Percentiles rank a stretch among this genome's conserved stretches.
phyloP scores from a whole-genome alignment of 2,329 filamentous ascomycete species.

The Allantophomopsis cytisporea region DNA sequence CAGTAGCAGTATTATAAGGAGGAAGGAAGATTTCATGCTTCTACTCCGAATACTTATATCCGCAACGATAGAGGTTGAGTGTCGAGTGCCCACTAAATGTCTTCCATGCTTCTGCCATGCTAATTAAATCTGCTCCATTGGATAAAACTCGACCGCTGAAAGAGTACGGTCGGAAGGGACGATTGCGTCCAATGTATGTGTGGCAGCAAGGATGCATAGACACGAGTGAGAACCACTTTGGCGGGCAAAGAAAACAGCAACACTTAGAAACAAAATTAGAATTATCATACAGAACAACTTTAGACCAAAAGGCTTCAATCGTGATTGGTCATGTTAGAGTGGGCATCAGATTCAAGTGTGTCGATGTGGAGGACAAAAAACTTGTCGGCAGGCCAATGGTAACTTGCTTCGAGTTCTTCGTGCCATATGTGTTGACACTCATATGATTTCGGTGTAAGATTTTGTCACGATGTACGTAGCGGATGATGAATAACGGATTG shows the following conservation, averaged over 20 bases:
- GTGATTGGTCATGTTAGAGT: neutral
- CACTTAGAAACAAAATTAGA: constrained; percentile 32
- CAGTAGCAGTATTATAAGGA: too few relatives aligned
- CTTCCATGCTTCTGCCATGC: constrained; percentile 64
- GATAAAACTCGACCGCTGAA: constrained; percentile 67
- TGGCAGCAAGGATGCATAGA: constrained; percentile 77
- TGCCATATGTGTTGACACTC: too few relatives aligned
- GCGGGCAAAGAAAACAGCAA: constrained; percentile 63
- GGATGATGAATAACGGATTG: too few relatives aligned
- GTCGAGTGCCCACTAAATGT: constrained; percentile 64
- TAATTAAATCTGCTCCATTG: constrained; percentile 56
- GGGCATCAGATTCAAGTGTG: constrained; percentile 21
- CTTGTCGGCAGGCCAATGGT: constrained; percentile 30
- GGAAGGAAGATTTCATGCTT: too few relatives aligned
- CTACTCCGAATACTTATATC: too few relatives aligned
- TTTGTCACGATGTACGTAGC: too few relatives aligned
- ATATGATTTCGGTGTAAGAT: too few relatives aligned
- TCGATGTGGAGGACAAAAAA: constrained; percentile 24
- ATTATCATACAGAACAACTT: constrained; percentile 32
- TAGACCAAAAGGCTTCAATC: constrained; percentile 19
- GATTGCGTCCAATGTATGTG: constrained; percentile 70
- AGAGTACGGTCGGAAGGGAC: constrained; percentile 81
- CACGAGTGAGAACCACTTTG: constrained; percentile 62
- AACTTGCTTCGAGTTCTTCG: constrained; percentile 38
- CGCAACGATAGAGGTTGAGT: constrained; percentile 54